Percentiles rank a stretch among this genome's conserved stretches.
Conservation (phyloP, 352 stramenopile genomes). For the Phytophthora cryptogea region DNA sequence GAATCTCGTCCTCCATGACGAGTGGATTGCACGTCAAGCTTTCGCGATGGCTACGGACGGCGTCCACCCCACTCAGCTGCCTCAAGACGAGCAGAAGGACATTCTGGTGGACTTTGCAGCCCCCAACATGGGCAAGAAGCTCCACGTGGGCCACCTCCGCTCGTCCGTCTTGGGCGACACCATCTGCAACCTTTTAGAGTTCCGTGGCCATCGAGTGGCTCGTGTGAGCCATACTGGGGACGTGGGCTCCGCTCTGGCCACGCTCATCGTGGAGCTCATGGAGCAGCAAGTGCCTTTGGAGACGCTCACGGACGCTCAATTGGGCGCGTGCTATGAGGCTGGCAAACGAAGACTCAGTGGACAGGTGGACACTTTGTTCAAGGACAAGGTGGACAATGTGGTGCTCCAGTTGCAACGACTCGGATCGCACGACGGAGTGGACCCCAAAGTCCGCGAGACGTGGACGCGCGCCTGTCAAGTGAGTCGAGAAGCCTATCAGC, state of each 20-base stretch:
- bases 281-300: constrained; percentile 50
- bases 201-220: constrained; percentile 68
- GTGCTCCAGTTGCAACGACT: constrained; percentile 78
- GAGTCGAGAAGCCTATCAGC: constrained; percentile 65
- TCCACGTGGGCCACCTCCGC: constrained; percentile 83
- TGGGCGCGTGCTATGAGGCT: constrained; percentile 72
- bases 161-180: constrained; percentile 84
- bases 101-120: constrained; percentile 85
- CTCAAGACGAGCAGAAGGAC: constrained; percentile 22
- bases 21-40: constrained; percentile 68
- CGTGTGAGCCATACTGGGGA: constrained; percentile 82
- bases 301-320: constrained; percentile 58
- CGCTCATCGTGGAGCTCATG: constrained; percentile 74
- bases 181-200: constrained; percentile 83
- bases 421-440: constrained; percentile 31
- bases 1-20: constrained; percentile 73
- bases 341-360: constrained; percentile 54
- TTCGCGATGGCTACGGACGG: constrained; percentile 63
- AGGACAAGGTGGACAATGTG: constrained; percentile 63
- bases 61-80: constrained; percentile 31
- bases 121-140: constrained; percentile 86
- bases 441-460: constrained; percentile 44
- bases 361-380: constrained; percentile 55
- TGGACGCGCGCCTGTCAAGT: constrained; percentile 76
- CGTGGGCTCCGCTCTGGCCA: constrained; percentile 77